These are phyloP conservation scores for Saturnispora kantuleensis DNA, from an alignment of 805 yeast genomes.

Conservation along the genomic window DNA sequence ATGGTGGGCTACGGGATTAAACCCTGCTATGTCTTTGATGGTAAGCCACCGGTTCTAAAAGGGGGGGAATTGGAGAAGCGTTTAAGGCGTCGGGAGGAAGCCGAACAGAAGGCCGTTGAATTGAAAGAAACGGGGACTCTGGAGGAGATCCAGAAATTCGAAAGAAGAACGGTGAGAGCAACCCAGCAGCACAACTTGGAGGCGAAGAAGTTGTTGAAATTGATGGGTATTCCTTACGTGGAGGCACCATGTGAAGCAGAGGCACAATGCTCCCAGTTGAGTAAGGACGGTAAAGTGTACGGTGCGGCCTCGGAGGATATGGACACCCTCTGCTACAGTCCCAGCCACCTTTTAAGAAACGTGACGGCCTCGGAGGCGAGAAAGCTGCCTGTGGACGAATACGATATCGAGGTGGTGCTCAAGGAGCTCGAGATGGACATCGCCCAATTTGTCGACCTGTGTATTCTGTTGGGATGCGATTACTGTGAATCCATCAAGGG, in stretches of 20 bases:
- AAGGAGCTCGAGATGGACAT: slow-evolving; percentile 69
- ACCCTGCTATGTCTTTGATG: slow-evolving; percentile 95
- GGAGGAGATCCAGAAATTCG: slow-evolving; percentile 66
- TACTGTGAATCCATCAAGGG: slow-evolving; percentile 94
- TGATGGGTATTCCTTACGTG: slow-evolving; percentile 94
- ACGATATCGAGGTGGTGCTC: slow-evolving; percentile 54
- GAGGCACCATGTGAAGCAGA: slow-evolving; percentile 98
- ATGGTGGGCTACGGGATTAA: slow-evolving; percentile 90
- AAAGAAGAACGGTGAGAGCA: slow-evolving; percentile 82
- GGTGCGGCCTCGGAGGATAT: slow-evolving; percentile 98
- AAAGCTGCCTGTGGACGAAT: slow-evolving; percentile 85
- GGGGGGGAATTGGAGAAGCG: slow-evolving; percentile 90
- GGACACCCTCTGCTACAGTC: slow-evolving; percentile 92
- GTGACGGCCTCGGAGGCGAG: slow-evolving; percentile 91
- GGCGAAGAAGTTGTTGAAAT: slow-evolving; percentile 64
- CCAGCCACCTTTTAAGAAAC: slow-evolving; percentile 77
- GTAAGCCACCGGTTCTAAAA: slow-evolving; percentile 91
- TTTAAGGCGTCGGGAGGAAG: slow-evolving; percentile 69
- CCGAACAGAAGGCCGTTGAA: slow-evolving; percentile 62
- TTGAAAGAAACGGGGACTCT: slow-evolving; percentile 72
- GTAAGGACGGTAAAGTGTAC: slow-evolving; percentile 80
- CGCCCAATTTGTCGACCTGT: slow-evolving; percentile 75
- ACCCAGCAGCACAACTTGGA: slow-evolving; percentile 89
- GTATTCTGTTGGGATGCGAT: slow-evolving; percentile 93
- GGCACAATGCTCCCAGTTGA: slow-evolving; percentile 94